phyloP scores from a whole-genome alignment of 345 rosid species.

The Gossypium ekmanianum region DNA sequence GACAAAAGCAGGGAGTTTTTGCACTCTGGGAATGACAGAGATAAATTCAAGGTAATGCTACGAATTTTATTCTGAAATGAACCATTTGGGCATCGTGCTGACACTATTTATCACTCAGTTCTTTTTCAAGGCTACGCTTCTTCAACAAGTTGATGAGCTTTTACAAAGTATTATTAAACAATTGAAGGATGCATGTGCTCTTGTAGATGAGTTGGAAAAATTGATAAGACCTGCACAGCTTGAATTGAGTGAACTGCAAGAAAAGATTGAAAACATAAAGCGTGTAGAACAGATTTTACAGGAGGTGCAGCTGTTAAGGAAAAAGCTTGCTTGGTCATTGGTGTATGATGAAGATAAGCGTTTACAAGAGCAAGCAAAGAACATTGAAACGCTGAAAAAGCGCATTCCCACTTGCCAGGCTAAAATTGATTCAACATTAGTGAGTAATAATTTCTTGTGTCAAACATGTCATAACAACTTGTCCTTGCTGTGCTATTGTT shows the following conservation, averaged over 20 bases:
- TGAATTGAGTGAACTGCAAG: slow-evolving; percentile 62
- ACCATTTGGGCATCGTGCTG: slow-evolving; percentile 23
- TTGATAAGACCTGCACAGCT: slow-evolving; percentile 70
- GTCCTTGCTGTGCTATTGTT: neutral
- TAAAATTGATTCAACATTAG: slow-evolving; percentile 68
- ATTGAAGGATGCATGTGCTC: slow-evolving; percentile 51
- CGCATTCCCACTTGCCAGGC: slow-evolving; percentile 91
- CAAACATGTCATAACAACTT: neutral
- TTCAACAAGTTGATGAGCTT: slow-evolving; percentile 92
- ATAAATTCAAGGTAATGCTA: slow-evolving; percentile 75
- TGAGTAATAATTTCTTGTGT: slow-evolving; percentile 40
- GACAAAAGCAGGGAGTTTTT: slow-evolving; percentile 97
- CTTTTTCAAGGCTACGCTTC: slow-evolving; percentile 93
- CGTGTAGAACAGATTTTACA: slow-evolving; percentile 79
- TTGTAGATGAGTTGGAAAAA: slow-evolving; percentile 64
- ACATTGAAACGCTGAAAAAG: slow-evolving; percentile 60
- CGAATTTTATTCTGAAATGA: slow-evolving; percentile 10
- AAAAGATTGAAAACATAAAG: slow-evolving; percentile 81
- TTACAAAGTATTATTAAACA: slow-evolving; percentile 56
- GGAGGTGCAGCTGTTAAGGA: slow-evolving; percentile 62
- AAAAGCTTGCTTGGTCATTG: slow-evolving; percentile 96
- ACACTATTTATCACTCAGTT: slow-evolving; percentile 51
- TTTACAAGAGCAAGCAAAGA: slow-evolving; percentile 49
- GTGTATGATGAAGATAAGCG: slow-evolving; percentile 78
- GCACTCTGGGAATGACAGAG: slow-evolving; percentile 95